phyloP scores from a whole-genome alignment of 345 rosid species.

The Arabis alpina region DNA sequence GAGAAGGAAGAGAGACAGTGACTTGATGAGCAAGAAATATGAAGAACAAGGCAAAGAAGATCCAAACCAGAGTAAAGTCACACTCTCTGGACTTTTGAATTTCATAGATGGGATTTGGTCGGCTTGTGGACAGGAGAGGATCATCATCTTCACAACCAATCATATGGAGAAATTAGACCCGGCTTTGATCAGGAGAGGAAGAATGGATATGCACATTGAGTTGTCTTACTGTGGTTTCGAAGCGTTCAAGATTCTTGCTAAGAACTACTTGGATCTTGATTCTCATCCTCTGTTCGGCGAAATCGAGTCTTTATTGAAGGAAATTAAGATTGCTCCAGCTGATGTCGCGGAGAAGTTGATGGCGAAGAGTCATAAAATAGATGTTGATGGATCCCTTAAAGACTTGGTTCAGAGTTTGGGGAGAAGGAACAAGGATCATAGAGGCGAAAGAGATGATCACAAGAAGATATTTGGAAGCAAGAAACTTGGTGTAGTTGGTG shows the following conservation, averaged over 20 bases:
- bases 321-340: conserved; percentile 46
- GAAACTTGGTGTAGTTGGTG: conserved; percentile 3
- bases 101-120: conserved; percentile 52
- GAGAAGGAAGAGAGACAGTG: conserved; percentile 19
- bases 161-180: conserved; percentile 48
- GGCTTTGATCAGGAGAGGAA: conserved; percentile 49
- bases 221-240: conserved; percentile 49
- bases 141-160: conserved; percentile 46
- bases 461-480: conserved; percentile 6
- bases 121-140: conserved; percentile 46
- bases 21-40: conserved; percentile 6
- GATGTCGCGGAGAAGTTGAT: conserved; percentile 50
- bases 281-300: conserved; percentile 39
- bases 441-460: conserved; percentile 3
- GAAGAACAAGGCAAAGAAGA: conserved; percentile 11
- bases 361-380: conserved; percentile 37
- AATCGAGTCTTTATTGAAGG: conserved; percentile 35
- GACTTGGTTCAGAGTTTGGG: conserved; percentile 44
- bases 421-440: conserved; percentile 25
- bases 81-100: conserved; percentile 49
- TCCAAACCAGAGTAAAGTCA: conserved; percentile 29
- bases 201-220: conserved; percentile 50
- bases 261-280: conserved; percentile 45
- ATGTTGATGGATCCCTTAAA: conserved; percentile 34
- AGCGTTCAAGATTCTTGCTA: conserved; percentile 48